Evolutionary conservation across 441 rosid species (phyloP).

Genomic region (Monsonia emarginata): DNA sequence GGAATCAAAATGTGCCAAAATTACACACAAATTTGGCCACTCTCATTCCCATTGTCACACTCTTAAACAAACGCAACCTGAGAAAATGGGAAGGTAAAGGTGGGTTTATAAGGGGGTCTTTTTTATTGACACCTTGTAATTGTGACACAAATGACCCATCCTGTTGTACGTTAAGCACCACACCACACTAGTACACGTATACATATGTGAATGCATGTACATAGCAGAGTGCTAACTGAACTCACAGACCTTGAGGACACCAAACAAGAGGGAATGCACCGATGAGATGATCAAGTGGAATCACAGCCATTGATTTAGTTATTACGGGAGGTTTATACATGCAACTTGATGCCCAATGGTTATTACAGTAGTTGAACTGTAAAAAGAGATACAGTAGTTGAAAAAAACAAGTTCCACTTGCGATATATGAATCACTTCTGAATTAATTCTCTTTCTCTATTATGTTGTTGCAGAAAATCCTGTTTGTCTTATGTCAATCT

Average conservation of each 20-base stretch:
- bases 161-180: neutral
- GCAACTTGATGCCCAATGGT: neutral
- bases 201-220: neutral
- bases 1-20: too few species aligned
- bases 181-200: neutral
- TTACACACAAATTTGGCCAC: too few species aligned
- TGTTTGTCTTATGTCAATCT: neutral
- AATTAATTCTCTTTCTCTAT: neutral
- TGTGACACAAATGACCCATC: neutral
- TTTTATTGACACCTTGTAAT: neutral
- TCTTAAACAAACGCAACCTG: too few species aligned
- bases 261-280: neutral
- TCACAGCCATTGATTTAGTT: neutral
- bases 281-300: conserved; percentile 1
- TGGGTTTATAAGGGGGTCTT: neutral
- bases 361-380: neutral
- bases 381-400: neutral
- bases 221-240: neutral
- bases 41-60: too few species aligned
- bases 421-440: neutral
- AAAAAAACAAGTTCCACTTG: neutral
- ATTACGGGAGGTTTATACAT: neutral
- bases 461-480: neutral
- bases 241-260: neutral
- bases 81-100: neutral